Base-by-base conservation (phyloP, 202 grass and related monocot genomes). In the Miscanthus sacchariflorus region DNA sequence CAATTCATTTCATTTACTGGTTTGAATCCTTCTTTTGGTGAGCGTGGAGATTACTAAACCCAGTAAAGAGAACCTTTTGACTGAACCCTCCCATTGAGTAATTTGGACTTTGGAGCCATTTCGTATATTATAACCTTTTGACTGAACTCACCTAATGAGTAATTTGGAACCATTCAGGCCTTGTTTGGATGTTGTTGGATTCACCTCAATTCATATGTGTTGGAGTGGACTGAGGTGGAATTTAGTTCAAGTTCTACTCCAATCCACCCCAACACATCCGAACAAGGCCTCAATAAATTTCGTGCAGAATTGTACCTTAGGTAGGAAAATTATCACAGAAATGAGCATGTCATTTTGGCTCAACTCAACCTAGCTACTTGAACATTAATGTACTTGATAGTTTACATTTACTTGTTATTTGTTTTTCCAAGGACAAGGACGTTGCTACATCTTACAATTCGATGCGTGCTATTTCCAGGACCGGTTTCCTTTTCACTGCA, bases 401-500 rank as follows among this genome's bases (percentile, higher is more conserved):
- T 33, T 33, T 33, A 33, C 30, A 33, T 33, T 33, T 33, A 33
- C 30, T 48, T 74, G 12, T 24, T 73, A 25, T 46, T 46, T 25
- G 5, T 74, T 46, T 74, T 3, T 27, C 12, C 11, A 74, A 46
- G 39, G 10, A 74, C 11, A 74, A 46, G 39, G 10, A 74, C 18
- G 12, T 46, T 15, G 0, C 21, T 74, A 27, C 72, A 74, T 27
- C 43, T 49, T 75, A 49, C 27, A 17, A 49, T 28, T 28, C 6
- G 25, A 49, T 49, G 72, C 0, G 13, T 75, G 23, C 7, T 79
- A 15, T 44, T 66, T 86, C 10, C 91, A 98, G 93, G 83, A 74
- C 49, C 44, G 93, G 93, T 70, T 89, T 91, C 74, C 87, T 95
- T 23, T 95, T 87, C 80, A 98, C 93, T 35, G 89, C 93, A 85